phyloP scores from a whole-genome alignment of 2,329 filamentous ascomycete genomes.

The Arthrobotrys entomopaga region DNA sequence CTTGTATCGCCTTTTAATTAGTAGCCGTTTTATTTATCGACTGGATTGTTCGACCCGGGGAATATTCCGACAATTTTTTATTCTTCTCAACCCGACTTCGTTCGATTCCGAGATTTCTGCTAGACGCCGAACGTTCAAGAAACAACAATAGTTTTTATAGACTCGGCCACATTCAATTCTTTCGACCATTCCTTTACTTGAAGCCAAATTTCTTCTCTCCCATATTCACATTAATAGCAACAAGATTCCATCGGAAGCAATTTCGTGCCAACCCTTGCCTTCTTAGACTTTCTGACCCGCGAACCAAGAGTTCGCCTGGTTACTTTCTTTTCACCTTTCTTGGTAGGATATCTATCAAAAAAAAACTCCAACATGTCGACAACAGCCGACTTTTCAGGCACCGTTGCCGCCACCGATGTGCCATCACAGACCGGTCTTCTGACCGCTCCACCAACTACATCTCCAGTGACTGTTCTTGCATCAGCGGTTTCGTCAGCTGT shows the following conservation, averaged over 20 bases:
- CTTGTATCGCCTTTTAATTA: slow-evolving; percentile 1
- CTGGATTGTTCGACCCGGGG: slow-evolving; percentile 11
- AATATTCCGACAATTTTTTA: slow-evolving; percentile 19
- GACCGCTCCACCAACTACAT: slow-evolving; percentile 20
- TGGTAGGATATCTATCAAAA: neutral
- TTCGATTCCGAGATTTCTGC: slow-evolving; percentile 24
- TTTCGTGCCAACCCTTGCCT: slow-evolving; percentile 14
- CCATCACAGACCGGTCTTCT: slow-evolving; percentile 21
- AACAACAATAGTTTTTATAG: slow-evolving; percentile 26
- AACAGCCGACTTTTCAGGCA: slow-evolving; percentile 41
- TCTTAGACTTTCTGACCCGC: slow-evolving; percentile 13
- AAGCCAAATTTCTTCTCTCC: slow-evolving; percentile 1
- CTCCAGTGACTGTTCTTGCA: slow-evolving; percentile 16
- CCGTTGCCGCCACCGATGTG: slow-evolving; percentile 24
- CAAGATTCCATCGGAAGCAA: slow-evolving; percentile 36
- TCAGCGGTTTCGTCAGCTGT: slow-evolving; percentile 25
- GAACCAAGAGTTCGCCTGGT: slow-evolving; percentile 1
- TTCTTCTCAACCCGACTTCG: slow-evolving; percentile 5
- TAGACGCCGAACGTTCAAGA: slow-evolving; percentile 43
- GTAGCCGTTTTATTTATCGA: slow-evolving; percentile 9
- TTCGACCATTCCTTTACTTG: slow-evolving; percentile 24
- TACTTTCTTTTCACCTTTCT: slow-evolving; percentile 3
- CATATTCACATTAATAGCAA: slow-evolving; percentile 9
- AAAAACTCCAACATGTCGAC: slow-evolving; percentile 40
- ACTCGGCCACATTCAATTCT: slow-evolving; percentile 27